A percentile compares a stretch with the other conserved stretches of the same genome.
Conservation (phyloP, 176 grass and related monocot genomes). For the Melocanna baccifera region DNA sequence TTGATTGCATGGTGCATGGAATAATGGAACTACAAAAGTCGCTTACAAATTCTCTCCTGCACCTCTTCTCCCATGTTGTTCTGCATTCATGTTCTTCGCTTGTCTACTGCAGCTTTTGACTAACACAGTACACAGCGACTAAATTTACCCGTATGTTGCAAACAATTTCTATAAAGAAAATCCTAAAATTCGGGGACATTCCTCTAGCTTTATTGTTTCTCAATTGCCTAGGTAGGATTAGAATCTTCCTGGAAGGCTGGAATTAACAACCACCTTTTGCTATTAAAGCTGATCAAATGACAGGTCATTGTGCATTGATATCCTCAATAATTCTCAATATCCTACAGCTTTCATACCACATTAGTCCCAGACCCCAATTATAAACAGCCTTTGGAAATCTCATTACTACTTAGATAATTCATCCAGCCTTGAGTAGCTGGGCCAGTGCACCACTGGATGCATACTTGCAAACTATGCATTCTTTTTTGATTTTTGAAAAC, state of each 20-base stretch:
- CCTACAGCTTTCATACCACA: slow-evolving; percentile 23
- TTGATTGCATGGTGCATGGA: background rate
- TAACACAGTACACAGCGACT: background rate
- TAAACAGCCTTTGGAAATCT: background rate
- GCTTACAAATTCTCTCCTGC: background rate
- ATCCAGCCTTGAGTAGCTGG: background rate
- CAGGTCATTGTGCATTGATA: slow-evolving; percentile 38
- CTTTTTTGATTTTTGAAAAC: background rate
- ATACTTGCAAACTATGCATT: background rate
- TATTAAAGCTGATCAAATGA: slow-evolving; percentile 23
- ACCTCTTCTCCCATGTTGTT: background rate
- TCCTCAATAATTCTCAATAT: slow-evolving; percentile 10
- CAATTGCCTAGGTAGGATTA: slow-evolving; percentile 4
- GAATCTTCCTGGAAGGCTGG: slow-evolving; percentile 21
- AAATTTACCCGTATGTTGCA: slow-evolving; percentile 14
- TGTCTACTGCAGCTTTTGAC: background rate
- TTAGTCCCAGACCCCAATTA: slow-evolving; percentile 6
- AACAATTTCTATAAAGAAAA: background rate
- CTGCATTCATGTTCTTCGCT: background rate
- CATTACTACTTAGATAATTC: background rate
- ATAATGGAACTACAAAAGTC: background rate
- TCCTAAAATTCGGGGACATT: slow-evolving; percentile 5
- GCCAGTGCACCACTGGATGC: slow-evolving; percentile 9
- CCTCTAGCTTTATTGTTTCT: slow-evolving; percentile 12
- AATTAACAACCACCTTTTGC: slow-evolving; percentile 18